Conservation (phyloP, 768 basidiomycete genomes). For the Naganishia vishniacii region DNA sequence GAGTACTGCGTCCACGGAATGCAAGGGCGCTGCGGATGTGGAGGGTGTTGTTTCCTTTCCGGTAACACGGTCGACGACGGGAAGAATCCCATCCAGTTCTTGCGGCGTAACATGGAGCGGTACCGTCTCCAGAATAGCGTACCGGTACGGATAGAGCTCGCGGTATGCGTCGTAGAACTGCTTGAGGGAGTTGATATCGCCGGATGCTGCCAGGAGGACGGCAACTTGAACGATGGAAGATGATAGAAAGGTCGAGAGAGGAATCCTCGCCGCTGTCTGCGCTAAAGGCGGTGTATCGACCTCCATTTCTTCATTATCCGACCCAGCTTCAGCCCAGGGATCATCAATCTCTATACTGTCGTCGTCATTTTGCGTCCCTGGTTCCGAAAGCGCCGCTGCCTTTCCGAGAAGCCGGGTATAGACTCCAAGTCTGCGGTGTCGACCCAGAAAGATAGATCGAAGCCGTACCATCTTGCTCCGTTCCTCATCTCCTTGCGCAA, state of each 20-base stretch:
- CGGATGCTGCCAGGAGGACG: conserved; percentile 61
- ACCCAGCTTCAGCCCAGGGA: conserved; percentile 62
- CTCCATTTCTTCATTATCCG: conserved; percentile 33
- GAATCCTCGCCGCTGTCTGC: conserved; percentile 25
- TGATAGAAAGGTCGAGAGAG: conserved; percentile 62
- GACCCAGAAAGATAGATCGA: conserved; percentile 63
- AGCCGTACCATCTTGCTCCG: not conserved
- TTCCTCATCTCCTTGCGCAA: not conserved
- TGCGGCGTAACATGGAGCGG: conserved; percentile 68
- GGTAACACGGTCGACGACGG: not conserved
- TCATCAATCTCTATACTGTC: conserved; percentile 55
- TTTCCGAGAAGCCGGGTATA: conserved; percentile 48
- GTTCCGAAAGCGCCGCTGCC: conserved; percentile 32
- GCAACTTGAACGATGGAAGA: conserved; percentile 59
- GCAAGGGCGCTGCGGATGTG: not conserved
- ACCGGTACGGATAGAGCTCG: conserved; percentile 64
- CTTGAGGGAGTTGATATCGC: conserved; percentile 58
- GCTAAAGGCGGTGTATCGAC: conserved; percentile 25
- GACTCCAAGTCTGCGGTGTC: conserved; percentile 57
- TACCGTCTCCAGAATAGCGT: conserved; percentile 64
- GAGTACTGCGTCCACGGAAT: not conserved
- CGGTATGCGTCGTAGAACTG: conserved; percentile 60
- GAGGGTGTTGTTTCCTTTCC: conserved; percentile 1
- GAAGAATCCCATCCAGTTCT: conserved; percentile 29
- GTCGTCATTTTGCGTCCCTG: conserved; percentile 49